These are phyloP conservation scores for Colletotrichum godetiae DNA, from an alignment of 2,329 filamentous ascomycete genomes.

Conservation along the genomic window DNA sequence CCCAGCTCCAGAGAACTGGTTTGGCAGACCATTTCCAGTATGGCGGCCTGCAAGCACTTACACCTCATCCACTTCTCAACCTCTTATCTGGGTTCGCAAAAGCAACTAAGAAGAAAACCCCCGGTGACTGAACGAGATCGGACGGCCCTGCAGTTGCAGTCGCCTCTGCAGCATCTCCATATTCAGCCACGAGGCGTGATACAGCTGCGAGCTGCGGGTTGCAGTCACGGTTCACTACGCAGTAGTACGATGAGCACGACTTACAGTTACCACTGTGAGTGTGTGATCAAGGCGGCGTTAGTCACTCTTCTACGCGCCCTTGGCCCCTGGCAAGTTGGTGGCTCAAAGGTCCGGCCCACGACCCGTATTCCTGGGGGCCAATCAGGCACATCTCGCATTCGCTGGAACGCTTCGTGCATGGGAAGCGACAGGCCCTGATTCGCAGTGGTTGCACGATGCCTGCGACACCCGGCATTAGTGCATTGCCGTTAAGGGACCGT, in stretches of 20 bases:
- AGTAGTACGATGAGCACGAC: not conserved
- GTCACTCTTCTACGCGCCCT: conserved; percentile 52
- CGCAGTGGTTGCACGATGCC: conserved; percentile 46
- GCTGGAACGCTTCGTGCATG: conserved; percentile 56
- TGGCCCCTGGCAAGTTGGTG: conserved; percentile 39
- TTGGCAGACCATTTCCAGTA: conserved; percentile 14
- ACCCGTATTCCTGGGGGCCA: conserved; percentile 43
- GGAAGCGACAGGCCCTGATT: conserved; percentile 50
- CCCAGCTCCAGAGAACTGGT: conserved; percentile 12
- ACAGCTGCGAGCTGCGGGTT: conserved; percentile 15
- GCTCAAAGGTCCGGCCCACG: conserved; percentile 28
- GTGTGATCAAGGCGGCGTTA: conserved; percentile 27
- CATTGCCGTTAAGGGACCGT: conserved; percentile 25
- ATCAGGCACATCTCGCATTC: conserved; percentile 47
- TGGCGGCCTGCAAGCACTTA: conserved; percentile 34
- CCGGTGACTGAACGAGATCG: conserved; percentile 20
- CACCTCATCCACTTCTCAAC: conserved; percentile 8
- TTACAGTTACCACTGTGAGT: conserved; percentile 5
- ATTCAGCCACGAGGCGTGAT: conserved; percentile 20
- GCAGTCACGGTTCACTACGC: conserved; percentile 6
- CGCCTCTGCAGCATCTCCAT: conserved; percentile 9
- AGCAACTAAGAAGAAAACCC: not conserved
- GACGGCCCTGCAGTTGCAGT: conserved; percentile 21
- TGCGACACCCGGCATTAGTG: conserved; percentile 30
- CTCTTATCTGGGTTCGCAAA: conserved; percentile 3